Base-by-base conservation (phyloP, 2,329 filamentous ascomycete species). In the Phoma sp. region DNA sequence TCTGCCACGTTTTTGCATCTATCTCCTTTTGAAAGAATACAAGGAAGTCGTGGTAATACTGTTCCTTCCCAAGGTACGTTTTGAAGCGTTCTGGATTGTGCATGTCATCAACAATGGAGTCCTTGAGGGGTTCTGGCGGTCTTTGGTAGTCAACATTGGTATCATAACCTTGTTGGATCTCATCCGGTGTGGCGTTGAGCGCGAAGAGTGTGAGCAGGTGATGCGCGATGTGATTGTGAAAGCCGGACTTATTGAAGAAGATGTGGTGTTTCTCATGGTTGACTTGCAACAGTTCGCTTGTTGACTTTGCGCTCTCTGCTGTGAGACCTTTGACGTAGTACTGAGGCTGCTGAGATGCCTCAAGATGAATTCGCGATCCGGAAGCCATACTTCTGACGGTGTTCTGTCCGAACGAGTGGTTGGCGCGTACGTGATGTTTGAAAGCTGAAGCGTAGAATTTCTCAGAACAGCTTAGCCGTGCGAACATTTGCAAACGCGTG, bases 201-300 rank as follows among this genome's bases (percentile, higher is more conserved):
- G 89, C 89, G 72, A 88, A 96, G 27, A 95, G 78, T 15, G 87
- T 87, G 10, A 96, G 82, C 5, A 96, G 76, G 32, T 92, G 87
- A 65, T 96, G 92, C 3, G 82, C 82, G 57, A 95, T 91, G 68
- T 96, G 92, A 72, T 96, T 81, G 71, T 97, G 93, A 60, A 89
- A 96, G 0, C 89, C 88, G 1, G 74, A 69, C 0, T 82, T 57
- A 58, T 95, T 96, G 81, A 92, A 96, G 77, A 88, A 96, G 54
- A 92, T 88, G 69, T 96, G 90, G 64, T 92, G 82, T 78, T 76
- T 86, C 25, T 83, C 84, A 61, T 95, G 82, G 68, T 96, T 92
- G 53, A 87, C 78, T 70, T 96, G 90, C 17, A 97, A 77, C 4
- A 96, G 76, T 59, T 89, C 80, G 3, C 86, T 88, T 0, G 84